Base-by-base conservation (phyloP, 768 basidiomycete species). In the Tricholoma terreum region DNA sequence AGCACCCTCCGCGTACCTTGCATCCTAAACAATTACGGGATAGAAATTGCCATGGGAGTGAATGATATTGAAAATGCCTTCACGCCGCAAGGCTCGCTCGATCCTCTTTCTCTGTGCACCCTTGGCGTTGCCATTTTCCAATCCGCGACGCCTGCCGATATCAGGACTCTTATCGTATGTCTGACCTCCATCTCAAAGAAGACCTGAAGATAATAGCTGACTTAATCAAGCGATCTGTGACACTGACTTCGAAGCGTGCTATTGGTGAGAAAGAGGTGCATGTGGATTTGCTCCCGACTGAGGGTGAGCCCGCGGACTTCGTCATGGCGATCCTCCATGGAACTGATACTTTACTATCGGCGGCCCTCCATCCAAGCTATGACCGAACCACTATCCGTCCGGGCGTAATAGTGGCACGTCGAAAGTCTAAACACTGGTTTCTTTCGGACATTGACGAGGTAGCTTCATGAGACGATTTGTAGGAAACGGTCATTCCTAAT, bases 1-100 rank as follows among this genome's bases (percentile, higher is more conserved):
- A 71, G 80, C 53, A 83, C 85, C 30, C 76, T 87, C 50, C 77
- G 82, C 56, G 79, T 83, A 52, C 79, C 82, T 21, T 68, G 77
- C 55, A 71, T 84, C 46, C 71, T 70, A 58, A 69, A 68, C 58
- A 71, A 77, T 51, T 75, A 79, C 64, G 75, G 77, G 10, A 57
- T 85, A 30, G 71, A 75, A 46, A 70, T 83, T 53, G 83, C 82
- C 53, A 77, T 85, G 77, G 75, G 80, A 55, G 81, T 86, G 35
- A 85, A 86, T 68, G 86, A 86, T 63, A 78, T 86, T 62, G 80
- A 80, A 60, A 88, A 87, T 61, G 81, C 83, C 33, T 88, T 86
- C 67, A 87, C 82, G 34, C 87, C 86, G 38, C 86, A 87, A 71
- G 86, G 86, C 52, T 79, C 78, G 24, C 65, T 82, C 43, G 85